Evolutionary conservation across 768 basidiomycete genomes (phyloP), one percentile per base, ranked within the genome.

Genomic region (Lactarius evosmus): DNA sequence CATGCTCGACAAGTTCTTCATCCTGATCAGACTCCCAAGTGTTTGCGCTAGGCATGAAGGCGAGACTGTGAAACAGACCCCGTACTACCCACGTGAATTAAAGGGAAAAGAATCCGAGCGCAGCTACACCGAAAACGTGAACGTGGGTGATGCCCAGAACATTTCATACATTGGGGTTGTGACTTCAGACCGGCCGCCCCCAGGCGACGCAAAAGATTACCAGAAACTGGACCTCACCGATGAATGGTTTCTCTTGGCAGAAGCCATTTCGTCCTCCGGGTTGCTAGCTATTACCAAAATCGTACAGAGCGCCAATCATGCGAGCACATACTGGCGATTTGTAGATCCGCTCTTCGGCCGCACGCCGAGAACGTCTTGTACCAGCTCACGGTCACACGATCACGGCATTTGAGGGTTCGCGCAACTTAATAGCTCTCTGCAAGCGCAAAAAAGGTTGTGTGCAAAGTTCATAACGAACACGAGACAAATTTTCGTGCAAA

Each of bases 241-340:
- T 22, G 22, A 19, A 56, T 4, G 19, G 5, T 17, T 51, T 58
- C 7, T 53, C 58, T 63, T 59, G 62, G 58, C 57, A 32, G 12
- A 34, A 12, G 16, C 25, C 50, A 53, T 44, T 36, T 9, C 27
- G n/a, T 25, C 40, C n/a, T 41, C 53, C 41, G 34, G 8, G 19
- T 51, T 14, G 34, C 32, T 25, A 17, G 16, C 1, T 12, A 22
- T 57, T 40, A 34, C 32, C 32, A 19, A 17, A 33, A 58, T 6
- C 9, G n/a, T 16, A 7, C 29, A 51, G 32, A 44, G 49, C 61
- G 55, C 55, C 38, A 34, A 50, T 17, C 1, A 4, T 4, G 6
- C 7, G 17, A 30, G 22, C 14, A 16, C 36, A 38, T 17, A 38
- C 36, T 17, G 6, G 16, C 16, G 17, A 38, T 17, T 17, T 38